Evolutionary conservation across 768 basidiomycete species (phyloP).

Genomic region (Suillus subaureus): DNA sequence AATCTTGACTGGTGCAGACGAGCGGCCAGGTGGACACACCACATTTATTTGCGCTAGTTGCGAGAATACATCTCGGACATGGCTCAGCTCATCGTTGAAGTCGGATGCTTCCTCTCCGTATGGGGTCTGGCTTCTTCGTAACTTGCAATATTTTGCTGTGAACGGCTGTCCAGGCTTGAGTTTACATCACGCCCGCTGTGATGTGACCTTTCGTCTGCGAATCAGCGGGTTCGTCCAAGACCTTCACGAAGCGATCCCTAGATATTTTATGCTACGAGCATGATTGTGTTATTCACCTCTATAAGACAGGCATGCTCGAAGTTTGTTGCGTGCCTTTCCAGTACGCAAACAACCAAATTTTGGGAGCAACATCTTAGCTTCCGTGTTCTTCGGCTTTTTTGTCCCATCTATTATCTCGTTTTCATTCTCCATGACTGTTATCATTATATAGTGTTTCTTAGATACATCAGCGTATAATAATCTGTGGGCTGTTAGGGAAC

Average conservation of each 20-base stretch:
- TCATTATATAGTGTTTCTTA: neutral
- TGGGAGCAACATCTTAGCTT: neutral
- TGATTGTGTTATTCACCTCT: neutral
- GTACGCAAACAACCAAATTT: neutral
- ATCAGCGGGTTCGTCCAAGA: slow-evolving; percentile 5
- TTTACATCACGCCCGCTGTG: slow-evolving; percentile 4
- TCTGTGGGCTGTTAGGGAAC: neutral
- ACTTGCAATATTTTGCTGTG: slow-evolving; percentile 18
- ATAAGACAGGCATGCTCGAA: neutral
- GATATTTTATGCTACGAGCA: slow-evolving; percentile 20
- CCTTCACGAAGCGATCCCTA: slow-evolving; percentile 15
- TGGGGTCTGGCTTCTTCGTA: slow-evolving; percentile 25
- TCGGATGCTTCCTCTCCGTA: slow-evolving; percentile 15
- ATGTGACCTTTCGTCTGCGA: neutral
- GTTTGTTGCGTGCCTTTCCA: neutral
- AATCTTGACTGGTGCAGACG: slow-evolving; percentile 18
- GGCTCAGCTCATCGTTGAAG: slow-evolving; percentile 16
- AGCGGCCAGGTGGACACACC: neutral
- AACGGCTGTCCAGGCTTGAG: neutral
- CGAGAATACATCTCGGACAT: slow-evolving; percentile 4
- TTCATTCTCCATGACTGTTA: neutral
- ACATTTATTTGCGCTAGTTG: slow-evolving; percentile 10
- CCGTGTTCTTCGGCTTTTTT: neutral
- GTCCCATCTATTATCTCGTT: too few species aligned
- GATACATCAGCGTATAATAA: neutral